These are phyloP conservation scores for Beauveria brongniartii DNA, from an alignment of 2,329 filamentous ascomycete genomes.

Conservation along the genomic window DNA sequence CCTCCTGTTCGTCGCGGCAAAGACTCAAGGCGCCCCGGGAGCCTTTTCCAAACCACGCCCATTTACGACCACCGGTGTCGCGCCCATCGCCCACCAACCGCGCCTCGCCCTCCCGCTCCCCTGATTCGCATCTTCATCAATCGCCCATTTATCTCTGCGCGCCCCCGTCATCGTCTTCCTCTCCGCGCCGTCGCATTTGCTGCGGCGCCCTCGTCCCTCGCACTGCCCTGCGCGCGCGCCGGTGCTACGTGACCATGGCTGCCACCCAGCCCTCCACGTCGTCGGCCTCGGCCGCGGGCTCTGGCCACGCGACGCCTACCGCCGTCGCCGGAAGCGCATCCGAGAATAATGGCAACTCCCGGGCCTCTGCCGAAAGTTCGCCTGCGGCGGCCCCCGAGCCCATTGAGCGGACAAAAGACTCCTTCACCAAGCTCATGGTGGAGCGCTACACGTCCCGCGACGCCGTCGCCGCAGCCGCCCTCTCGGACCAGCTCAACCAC, in stretches of 20 bases:
- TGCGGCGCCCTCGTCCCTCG: constrained; percentile 9
- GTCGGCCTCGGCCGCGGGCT: constrained; percentile 24
- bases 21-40: constrained; percentile 1
- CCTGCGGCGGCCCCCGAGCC: constrained; percentile 20
- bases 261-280: constrained; percentile 30
- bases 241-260: constrained; percentile 33
- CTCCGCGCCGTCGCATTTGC: constrained; percentile 10
- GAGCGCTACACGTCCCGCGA: constrained; percentile 48
- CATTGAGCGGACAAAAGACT: constrained; percentile 46
- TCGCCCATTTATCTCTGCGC: not conserved
- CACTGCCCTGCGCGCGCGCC: constrained; percentile 15
- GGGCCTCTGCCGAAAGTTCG: constrained; percentile 5
- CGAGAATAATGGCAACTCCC: constrained; percentile 22
- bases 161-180: not conserved
- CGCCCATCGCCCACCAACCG: constrained; percentile 6
- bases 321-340: constrained; percentile 12
- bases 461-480: constrained; percentile 43
- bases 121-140: not conserved
- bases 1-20: constrained; percentile 11
- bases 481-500: constrained; percentile 43
- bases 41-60: constrained; percentile 8
- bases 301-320: constrained; percentile 23
- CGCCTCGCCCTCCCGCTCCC: not conserved
- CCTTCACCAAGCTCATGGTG: constrained; percentile 44
- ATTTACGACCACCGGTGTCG: constrained; percentile 4